A percentile compares a stretch with the other conserved stretches of the same genome.
These are phyloP conservation scores for Aurantiochytrium sp. DNA, from an alignment of 108 stramenopile genomes.

Conservation along the genomic window DNA sequence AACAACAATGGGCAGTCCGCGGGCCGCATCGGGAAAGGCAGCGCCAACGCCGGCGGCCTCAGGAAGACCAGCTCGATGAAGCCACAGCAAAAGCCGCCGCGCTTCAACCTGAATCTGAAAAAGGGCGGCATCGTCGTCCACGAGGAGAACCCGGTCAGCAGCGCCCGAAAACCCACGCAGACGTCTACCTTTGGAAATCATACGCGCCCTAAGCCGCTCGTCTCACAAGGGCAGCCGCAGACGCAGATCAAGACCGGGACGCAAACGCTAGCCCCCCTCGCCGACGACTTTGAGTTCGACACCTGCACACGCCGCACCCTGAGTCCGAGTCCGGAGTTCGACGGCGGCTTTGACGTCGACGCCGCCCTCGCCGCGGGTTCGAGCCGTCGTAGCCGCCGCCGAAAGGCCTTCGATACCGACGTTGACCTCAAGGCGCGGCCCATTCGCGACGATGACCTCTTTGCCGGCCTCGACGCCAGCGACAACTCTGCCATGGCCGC, in stretches of 20 bases:
- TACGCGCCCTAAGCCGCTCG: too few relatives aligned
- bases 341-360: neutral
- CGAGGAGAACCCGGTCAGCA: neutral
- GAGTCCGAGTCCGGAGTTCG: neutral
- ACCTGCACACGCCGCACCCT: neutral
- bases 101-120: neutral
- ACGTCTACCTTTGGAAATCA: too few relatives aligned
- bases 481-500: too few relatives aligned
- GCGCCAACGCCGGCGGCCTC: neutral
- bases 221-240: neutral
- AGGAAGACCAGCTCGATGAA: too few relatives aligned
- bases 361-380: neutral
- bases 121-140: neutral
- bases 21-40: neutral
- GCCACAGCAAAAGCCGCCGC: neutral
- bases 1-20: neutral
- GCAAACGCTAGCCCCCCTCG: neutral
- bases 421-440: neutral
- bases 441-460: neutral
- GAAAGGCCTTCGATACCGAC: neutral
- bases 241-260: neutral
- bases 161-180: too few relatives aligned
- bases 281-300: neutral
- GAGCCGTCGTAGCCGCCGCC: neutral
- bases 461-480: neutral